These are phyloP conservation scores for Hippophae tibetana DNA, from an alignment of 306 rosid species.

Conservation along the genomic window DNA sequence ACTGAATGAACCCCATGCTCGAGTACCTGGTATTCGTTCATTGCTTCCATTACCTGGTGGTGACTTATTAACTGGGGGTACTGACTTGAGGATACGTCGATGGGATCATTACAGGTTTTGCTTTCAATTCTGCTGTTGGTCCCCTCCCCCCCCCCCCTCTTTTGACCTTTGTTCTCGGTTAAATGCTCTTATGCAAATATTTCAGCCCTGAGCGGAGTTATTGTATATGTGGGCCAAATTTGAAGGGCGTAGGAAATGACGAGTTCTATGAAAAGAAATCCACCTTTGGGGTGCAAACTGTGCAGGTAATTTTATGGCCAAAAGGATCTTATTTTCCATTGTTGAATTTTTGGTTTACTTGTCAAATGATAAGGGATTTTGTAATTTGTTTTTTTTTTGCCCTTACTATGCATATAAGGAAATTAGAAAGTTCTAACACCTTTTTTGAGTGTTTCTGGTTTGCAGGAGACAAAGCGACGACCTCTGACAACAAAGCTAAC, in stretches of 20 bases:
- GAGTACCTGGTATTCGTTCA: slow-evolving; percentile 81
- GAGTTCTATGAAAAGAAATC: slow-evolving; percentile 69
- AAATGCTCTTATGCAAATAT: slow-evolving; percentile 11
- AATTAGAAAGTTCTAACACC: background rate
- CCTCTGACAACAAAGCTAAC: slow-evolving; percentile 59
- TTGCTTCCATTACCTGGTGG: slow-evolving; percentile 96
- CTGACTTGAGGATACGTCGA: slow-evolving; percentile 90
- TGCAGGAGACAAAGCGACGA: slow-evolving; percentile 79
- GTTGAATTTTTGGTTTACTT: slow-evolving; percentile 1
- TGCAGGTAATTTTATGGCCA: slow-evolving; percentile 56
- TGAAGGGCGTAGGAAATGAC: slow-evolving; percentile 65
- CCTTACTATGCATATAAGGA: background rate
- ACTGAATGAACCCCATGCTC: slow-evolving; percentile 75
- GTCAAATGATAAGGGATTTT: background rate
- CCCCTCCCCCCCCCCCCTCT: slow-evolving; percentile 10
- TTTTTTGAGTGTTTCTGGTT: slow-evolving; percentile 7
- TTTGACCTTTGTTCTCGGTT: slow-evolving; percentile 4
- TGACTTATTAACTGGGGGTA: slow-evolving; percentile 85
- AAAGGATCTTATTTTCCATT: background rate
- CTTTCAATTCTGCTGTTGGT: slow-evolving; percentile 14
- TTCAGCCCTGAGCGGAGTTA: slow-evolving; percentile 89
- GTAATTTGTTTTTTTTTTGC: slow-evolving; percentile 2
- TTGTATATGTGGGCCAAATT: slow-evolving; percentile 81
- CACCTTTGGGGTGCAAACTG: slow-evolving; percentile 86
- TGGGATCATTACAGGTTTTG: slow-evolving; percentile 86